Evolutionary conservation across 768 basidiomycete genomes (phyloP), one percentile per base, ranked within the genome.

Genomic region (Pleurotus salmoneostramineus): DNA sequence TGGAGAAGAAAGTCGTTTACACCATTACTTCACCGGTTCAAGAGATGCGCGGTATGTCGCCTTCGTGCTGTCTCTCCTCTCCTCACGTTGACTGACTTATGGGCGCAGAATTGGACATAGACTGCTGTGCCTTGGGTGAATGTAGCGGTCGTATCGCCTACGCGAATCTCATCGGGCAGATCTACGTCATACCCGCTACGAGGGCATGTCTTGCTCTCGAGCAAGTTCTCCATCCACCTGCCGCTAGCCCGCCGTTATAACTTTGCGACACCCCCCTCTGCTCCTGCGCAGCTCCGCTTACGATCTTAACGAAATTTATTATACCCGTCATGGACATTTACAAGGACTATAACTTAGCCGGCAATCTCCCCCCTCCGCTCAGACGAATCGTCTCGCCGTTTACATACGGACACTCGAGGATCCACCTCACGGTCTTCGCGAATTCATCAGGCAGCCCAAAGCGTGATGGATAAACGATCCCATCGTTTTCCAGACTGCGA

Each of bases 341-440:
- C 50, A 34, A 32, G 45, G 45, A n/a, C 60, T 64, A 77, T 42
- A 77, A 59, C 59, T 71, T 74, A 32, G 70, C 72, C 33, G 76
- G 74, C 32, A 78, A 59, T 52, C 75, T 66, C 11, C 72, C 74
- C 2, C 66, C 81, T 2, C 77, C 80, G 57, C 76, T 80, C 56
- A 81, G 64, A 56, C 79, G 70, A 17, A 81, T 71, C 2, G 73
- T 76, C 66, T 82, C 80, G 33, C 82, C 83, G 65, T 85, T 85
- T 12, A 83, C 74, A 69, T 81, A 83, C 3, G 76, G 69, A 58
- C 77, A 78, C 60, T 81, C 80, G 47, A 83, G 61, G 32, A 80
- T 72, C 75, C 77, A 80, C 47, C 73, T 65, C 6, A 81, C 74
- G 4, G 82, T 82, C 54, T 72, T 69, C 5, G 82, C 79, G 62